phyloP scores from a whole-genome alignment of 2,329 filamentous ascomycete species.

The Epichloe coenophiala region DNA sequence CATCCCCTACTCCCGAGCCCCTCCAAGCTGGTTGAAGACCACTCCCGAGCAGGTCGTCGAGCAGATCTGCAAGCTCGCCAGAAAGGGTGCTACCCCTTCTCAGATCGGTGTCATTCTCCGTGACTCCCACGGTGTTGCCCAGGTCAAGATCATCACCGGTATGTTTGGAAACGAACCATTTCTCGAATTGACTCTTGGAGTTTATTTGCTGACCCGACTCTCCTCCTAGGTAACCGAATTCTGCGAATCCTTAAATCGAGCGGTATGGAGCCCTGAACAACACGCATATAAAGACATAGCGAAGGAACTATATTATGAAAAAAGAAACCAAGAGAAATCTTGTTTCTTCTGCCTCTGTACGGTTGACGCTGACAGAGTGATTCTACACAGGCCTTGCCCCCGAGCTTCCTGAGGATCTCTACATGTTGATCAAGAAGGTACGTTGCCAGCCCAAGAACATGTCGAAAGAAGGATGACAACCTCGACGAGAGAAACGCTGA shows the following conservation, averaged over 20 bases:
- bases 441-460: conserved; percentile 3
- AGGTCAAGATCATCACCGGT: conserved; percentile 97
- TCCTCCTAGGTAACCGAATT: conserved; percentile 90
- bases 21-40: conserved; percentile 96
- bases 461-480: not conserved
- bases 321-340: conserved; percentile 12
- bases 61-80: conserved; percentile 97
- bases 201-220: conserved; percentile 22
- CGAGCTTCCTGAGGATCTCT: conserved; percentile 97
- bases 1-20: conserved; percentile 87
- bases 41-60: conserved; percentile 97
- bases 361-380: conserved; percentile 93
- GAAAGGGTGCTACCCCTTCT: conserved; percentile 95
- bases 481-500: not conserved
- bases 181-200: not conserved
- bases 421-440: conserved; percentile 99
- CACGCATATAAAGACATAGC: conserved; percentile 11
- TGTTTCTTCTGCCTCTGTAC: conserved; percentile 60
- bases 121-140: conserved; percentile 95
- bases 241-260: conserved; percentile 95
- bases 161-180: conserved; percentile 27
- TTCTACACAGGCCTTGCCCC: conserved; percentile 86
- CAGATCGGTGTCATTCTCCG: conserved; percentile 98
- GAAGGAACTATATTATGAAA: conserved; percentile 16
- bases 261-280: conserved; percentile 54